Conservation (phyloP, 2,329 filamentous ascomycete genomes). For the Trichoderma afroharzianum region DNA sequence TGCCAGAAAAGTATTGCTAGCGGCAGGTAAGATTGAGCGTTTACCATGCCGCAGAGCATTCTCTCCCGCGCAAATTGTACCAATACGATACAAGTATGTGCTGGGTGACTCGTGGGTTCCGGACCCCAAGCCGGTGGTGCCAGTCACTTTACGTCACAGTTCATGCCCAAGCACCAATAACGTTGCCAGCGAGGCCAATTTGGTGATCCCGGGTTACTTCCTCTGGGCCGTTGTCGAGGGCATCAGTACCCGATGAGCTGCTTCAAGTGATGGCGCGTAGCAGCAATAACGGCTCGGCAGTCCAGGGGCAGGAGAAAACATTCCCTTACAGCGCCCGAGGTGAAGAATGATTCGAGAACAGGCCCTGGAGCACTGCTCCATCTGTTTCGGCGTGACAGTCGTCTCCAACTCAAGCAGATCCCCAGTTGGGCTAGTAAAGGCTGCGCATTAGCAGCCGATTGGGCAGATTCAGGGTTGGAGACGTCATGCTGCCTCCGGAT, state of each 20-base stretch:
- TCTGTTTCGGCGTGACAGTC: not conserved
- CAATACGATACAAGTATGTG: not conserved
- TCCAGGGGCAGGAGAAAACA: not conserved
- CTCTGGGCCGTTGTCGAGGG: not conserved
- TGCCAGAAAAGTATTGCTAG: not conserved
- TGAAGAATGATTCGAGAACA: slow-evolving; percentile 18
- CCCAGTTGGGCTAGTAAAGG: slow-evolving; percentile 16
- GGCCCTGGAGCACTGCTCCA: not conserved
- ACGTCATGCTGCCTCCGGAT: slow-evolving; percentile 19
- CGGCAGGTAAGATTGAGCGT: not conserved
- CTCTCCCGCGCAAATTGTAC: not conserved
- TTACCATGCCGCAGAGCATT: not conserved
- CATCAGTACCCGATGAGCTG: not conserved
- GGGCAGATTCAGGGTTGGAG: slow-evolving; percentile 7
- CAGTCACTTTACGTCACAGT: slow-evolving; percentile 2
- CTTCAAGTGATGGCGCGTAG: not conserved
- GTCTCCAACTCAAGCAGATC: slow-evolving; percentile 1
- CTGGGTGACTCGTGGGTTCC: not conserved
- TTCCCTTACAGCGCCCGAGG: not conserved
- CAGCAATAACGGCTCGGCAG: slow-evolving; percentile 2
- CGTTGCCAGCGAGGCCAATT: not conserved
- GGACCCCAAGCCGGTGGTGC: not conserved
- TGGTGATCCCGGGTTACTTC: not conserved
- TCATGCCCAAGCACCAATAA: not conserved
- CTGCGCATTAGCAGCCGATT: slow-evolving; percentile 20